Percentiles rank a stretch among this genome's conserved stretches.
Conservation (phyloP, 345 rosid genomes). For the Pugionium dolabratum region DNA sequence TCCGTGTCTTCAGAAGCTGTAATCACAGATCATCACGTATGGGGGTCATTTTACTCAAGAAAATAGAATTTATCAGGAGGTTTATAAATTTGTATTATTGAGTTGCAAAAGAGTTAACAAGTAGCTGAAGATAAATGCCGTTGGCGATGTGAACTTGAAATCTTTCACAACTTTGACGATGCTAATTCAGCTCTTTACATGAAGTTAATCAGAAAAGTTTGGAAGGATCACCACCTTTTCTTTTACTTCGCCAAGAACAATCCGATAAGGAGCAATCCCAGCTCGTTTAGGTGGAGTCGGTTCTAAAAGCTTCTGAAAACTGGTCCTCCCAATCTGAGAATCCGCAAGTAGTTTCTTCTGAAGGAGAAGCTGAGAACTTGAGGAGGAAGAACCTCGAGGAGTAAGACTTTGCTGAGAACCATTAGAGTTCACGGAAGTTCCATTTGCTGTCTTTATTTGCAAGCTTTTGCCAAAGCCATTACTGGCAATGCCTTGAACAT, state of each 20-base stretch:
- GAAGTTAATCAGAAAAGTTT: neutral
- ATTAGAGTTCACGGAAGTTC: conserved; percentile 43
- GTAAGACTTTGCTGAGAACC: conserved; percentile 43
- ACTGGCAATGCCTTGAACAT: conserved; percentile 44
- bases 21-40: conserved; percentile 2
- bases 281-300: conserved; percentile 80
- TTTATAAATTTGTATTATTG: conserved; percentile 4
- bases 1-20: conserved; percentile 83
- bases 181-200: conserved; percentile 10
- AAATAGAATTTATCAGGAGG: conserved; percentile 1
- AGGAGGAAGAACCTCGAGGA: conserved; percentile 45
- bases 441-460: conserved; percentile 46
- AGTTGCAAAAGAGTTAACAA: conserved; percentile 1
- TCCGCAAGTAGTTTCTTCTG: conserved; percentile 82
- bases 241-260: conserved; percentile 90
- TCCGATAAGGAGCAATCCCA: conserved; percentile 87
- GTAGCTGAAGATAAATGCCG: conserved; percentile 1
- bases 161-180: conserved; percentile 3
- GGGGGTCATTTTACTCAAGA: neutral
- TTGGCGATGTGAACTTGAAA: conserved; percentile 16
- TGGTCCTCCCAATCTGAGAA: conserved; percentile 76
- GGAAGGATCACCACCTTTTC: conserved; percentile 60
- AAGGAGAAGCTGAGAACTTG: conserved; percentile 47
- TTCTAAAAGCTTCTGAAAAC: conserved; percentile 94
- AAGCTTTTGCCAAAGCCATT: conserved; percentile 33